phyloP scores from a whole-genome alignment of 257 asterid species.

The Fraxinus anomala region DNA sequence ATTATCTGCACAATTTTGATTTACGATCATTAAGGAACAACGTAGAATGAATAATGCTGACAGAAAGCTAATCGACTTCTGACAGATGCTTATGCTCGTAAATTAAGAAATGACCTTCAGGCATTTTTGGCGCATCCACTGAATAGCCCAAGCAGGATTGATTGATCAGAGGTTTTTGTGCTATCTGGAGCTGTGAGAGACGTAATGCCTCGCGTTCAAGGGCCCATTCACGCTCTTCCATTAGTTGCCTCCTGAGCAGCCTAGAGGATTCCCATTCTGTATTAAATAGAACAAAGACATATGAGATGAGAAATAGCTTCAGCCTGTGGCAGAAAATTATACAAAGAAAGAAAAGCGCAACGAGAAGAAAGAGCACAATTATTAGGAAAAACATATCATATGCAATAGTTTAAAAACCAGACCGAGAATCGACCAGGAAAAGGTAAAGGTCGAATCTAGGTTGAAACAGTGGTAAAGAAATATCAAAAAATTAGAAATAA shows the following conservation, averaged over 20 bases:
- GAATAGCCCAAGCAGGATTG: conserved; percentile 44
- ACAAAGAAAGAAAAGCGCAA: neutral
- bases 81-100: neutral
- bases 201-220: conserved; percentile 59
- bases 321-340: neutral
- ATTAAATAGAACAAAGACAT: conserved; percentile 4
- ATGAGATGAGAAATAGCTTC: neutral
- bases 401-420: neutral
- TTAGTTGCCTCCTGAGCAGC: conserved; percentile 44
- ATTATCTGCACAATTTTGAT: conserved; percentile 41
- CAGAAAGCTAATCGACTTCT: neutral
- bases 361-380: neutral
- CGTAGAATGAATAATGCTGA: neutral
- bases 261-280: conserved; percentile 62
- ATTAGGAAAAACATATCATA: neutral
- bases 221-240: conserved; percentile 50
- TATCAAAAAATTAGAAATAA: too few relatives aligned
- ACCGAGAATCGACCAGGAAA: too few relatives aligned
- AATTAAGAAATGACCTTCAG: conserved; percentile 45
- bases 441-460: neutral
- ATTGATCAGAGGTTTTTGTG: conserved; percentile 34
- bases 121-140: conserved; percentile 45
- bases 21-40: neutral
- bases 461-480: neutral
- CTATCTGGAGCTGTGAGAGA: conserved; percentile 59